phyloP scores from a whole-genome alignment of 441 rosid genomes.

The Erysimum pusillum region DNA sequence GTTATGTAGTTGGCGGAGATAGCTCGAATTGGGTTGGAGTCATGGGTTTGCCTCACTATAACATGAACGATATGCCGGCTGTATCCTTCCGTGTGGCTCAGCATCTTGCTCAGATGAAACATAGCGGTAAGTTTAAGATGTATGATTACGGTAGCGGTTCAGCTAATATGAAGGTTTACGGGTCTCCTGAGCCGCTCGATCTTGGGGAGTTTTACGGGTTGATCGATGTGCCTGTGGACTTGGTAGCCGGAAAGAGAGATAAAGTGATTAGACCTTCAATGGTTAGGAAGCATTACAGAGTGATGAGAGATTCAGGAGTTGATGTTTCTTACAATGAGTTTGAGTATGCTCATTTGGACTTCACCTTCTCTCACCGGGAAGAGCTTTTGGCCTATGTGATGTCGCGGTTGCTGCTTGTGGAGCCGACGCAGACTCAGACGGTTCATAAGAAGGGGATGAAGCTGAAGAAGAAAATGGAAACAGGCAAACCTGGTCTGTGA shows the following conservation, averaged over 20 bases:
- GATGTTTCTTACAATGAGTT: conserved; percentile 76
- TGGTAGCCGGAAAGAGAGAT: conserved; percentile 90
- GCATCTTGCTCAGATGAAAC: conserved; percentile 93
- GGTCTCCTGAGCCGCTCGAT: conserved; percentile 81
- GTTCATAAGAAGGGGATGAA: conserved; percentile 47
- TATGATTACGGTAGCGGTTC: conserved; percentile 77
- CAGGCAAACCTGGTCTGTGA: conserved; percentile 17
- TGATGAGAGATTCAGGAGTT: conserved; percentile 76
- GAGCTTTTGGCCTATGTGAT: conserved; percentile 85
- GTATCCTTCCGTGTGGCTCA: conserved; percentile 73
- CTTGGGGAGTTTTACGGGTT: conserved; percentile 74
- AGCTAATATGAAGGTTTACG: conserved; percentile 75
- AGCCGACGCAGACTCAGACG: conserved; percentile 46
- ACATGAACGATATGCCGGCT: conserved; percentile 98
- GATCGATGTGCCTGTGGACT: conserved; percentile 82
- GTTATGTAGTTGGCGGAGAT: conserved; percentile 84
- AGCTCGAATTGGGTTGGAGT: conserved; percentile 97
- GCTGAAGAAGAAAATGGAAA: conserved; percentile 57
- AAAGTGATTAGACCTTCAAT: conserved; percentile 76
- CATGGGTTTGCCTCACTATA: conserved; percentile 88
- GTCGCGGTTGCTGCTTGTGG: conserved; percentile 75
- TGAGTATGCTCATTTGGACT: conserved; percentile 94
- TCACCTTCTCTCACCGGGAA: conserved; percentile 88
- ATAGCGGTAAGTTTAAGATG: conserved; percentile 71
- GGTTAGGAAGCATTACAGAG: conserved; percentile 77